These are phyloP conservation scores for Brachypodium distachyon DNA, from an alignment of 202 grass and related monocot species.

Conservation along the genomic window DNA sequence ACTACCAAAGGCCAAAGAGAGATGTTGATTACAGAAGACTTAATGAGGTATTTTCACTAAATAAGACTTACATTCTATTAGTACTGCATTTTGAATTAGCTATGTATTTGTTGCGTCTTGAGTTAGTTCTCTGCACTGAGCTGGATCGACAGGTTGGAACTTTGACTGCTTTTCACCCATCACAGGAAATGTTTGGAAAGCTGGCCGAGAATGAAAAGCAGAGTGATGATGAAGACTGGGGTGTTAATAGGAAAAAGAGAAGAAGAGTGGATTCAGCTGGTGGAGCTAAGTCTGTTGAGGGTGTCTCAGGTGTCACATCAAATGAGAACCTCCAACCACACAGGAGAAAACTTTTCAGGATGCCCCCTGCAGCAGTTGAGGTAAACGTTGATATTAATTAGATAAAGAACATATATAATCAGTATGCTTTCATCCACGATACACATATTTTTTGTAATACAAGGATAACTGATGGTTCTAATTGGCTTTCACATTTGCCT, in stretches of 20 bases:
- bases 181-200: conserved; percentile 95
- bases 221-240: conserved; percentile 96
- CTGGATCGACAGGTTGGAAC: background rate
- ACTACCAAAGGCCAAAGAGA: conserved; percentile 46
- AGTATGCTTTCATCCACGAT: background rate
- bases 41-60: conserved; percentile 66
- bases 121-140: background rate
- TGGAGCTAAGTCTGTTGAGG: conserved; percentile 21
- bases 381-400: conserved; percentile 22
- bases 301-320: conserved; percentile 18
- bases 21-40: conserved; percentile 88
- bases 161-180: conserved; percentile 14
- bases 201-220: conserved; percentile 48
- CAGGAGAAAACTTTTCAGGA: conserved; percentile 72
- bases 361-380: conserved; percentile 64
- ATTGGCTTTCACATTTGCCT: background rate
- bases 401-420: background rate
- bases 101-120: background rate
- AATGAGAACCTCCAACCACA: conserved; percentile 32
- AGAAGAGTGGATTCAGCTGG: conserved; percentile 32
- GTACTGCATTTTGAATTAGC: background rate
- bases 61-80: background rate
- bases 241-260: conserved; percentile 49
- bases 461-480: background rate
- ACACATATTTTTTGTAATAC: background rate